Evolutionary conservation across 2,329 filamentous ascomycete species (phyloP), one percentile per base, ranked within the genome.

Genomic region (Cytospora piceae): DNA sequence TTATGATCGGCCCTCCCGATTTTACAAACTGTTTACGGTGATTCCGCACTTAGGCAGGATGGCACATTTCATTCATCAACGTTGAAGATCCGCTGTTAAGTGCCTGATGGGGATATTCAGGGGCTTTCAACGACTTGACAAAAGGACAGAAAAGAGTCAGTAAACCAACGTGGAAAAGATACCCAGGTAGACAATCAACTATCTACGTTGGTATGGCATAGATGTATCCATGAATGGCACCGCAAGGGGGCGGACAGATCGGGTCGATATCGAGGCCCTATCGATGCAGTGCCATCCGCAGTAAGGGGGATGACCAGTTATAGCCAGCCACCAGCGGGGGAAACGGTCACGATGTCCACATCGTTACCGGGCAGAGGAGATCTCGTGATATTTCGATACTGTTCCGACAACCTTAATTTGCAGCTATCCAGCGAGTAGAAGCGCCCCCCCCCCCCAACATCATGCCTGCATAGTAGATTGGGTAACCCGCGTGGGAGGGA

Each of bases 391-490:
- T n/a, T 12, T 12, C 9, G 14, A 14, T 37, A 22, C 9, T 49
- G 22, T 42, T n/a, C 39, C 39, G 39, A 42, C 39, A 42, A 42
- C 4, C 34, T 42, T 20, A 24, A 52, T 58, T 34, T 39, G 53
- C 14, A 37, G 34, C 34, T 37, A 37, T 15, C 2, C 32, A 55
- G 37, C 27, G 61, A 67, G 51, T 61, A 62, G 61, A n/a, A 58
- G 58, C 32, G 32, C 32, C 42, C 61, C 61, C 65, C 65, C n/a
- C n/a, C n/a, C n/a, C n/a, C n/a, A n/a, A 67, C 62, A 65, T 57
- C 52, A 37, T 12, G 27, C 4, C 27, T 7, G 17, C 20, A 42
- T 17, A 17, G 17, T 20, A 20, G 39, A 42, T 42, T 42, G 17
- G 39, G 20, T 42, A 20, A 8, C 3, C 4, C 39, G 39, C 39